Percentiles rank a stretch among this genome's conserved stretches.
Evolutionary conservation across 345 rosid genomes (phyloP).

Genomic region (Toxicodendron radicans): DNA sequence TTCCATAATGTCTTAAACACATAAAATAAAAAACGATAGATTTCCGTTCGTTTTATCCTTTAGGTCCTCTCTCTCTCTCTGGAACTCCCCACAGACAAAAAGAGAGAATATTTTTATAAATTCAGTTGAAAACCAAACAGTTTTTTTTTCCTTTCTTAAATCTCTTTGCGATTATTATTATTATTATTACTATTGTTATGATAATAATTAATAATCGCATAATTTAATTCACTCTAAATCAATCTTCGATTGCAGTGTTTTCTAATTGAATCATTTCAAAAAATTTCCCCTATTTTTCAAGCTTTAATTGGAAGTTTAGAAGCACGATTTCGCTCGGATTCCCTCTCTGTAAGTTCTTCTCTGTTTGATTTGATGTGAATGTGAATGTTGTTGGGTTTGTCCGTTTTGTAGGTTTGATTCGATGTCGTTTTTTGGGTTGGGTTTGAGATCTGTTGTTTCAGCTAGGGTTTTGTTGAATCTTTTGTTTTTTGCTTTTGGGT

Average conservation of each 20-base stretch:
- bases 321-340: slow-evolving; percentile 5
- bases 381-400: not conserved
- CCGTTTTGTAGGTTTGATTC: not conserved
- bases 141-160: too few species aligned
- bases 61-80: too few species aligned
- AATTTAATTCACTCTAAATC: not conserved
- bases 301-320: not conserved
- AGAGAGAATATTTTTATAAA: not conserved
- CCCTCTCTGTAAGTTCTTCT: not conserved
- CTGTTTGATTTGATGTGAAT: not conserved
- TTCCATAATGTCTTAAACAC: not conserved
- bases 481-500: not conserved
- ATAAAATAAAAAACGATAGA: not conserved
- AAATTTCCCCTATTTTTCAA: not conserved
- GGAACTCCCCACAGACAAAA: not conserved
- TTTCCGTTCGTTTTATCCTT: not conserved
- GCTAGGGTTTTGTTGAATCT: slow-evolving; percentile 5
- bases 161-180: too few species aligned
- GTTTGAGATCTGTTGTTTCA: slow-evolving; percentile 5
- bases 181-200: too few species aligned
- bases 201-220: not conserved
- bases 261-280: not conserved
- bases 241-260: not conserved
- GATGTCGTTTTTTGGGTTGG: not conserved
- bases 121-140: not conserved